Conservation (phyloP, 2,329 filamentous ascomycete genomes). For the Aureobasidium sp. region DNA sequence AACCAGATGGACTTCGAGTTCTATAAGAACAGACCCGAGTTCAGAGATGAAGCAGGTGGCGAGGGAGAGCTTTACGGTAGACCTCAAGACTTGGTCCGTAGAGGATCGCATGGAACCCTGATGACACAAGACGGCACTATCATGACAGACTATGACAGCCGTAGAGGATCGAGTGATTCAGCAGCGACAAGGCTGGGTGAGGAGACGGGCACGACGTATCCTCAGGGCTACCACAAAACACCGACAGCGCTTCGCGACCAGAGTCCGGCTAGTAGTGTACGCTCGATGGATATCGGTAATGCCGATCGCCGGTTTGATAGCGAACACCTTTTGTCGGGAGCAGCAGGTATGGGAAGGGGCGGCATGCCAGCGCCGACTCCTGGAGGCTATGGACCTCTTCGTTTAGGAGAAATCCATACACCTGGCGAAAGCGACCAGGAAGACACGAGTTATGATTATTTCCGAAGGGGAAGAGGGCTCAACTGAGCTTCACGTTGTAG, state of each 20-base stretch:
- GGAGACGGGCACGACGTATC: slow-evolving; percentile 31
- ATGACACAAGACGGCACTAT: slow-evolving; percentile 18
- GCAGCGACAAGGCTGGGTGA: slow-evolving; percentile 22
- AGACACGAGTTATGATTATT: slow-evolving; percentile 32
- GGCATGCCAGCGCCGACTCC: slow-evolving; percentile 16
- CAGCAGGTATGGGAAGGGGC: slow-evolving; percentile 23
- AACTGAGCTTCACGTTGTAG: not conserved
- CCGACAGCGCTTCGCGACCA: slow-evolving; percentile 33
- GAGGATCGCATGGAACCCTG: slow-evolving; percentile 48
- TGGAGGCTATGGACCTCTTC: slow-evolving; percentile 22
- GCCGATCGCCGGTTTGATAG: slow-evolving; percentile 13
- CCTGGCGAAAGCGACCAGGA: slow-evolving; percentile 24
- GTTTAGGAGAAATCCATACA: slow-evolving; percentile 17
- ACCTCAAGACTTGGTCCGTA: slow-evolving; percentile 49
- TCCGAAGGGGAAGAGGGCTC: slow-evolving; percentile 22
- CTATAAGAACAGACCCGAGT: slow-evolving; percentile 84
- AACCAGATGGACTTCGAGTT: slow-evolving; percentile 80
- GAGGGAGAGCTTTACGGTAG: slow-evolving; percentile 50
- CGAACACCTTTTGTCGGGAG: slow-evolving; percentile 20
- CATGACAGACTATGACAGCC: slow-evolving; percentile 20
- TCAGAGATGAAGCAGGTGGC: slow-evolving; percentile 78
- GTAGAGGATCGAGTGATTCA: slow-evolving; percentile 18
- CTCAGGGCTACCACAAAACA: slow-evolving; percentile 39
- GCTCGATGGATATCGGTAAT: slow-evolving; percentile 18
- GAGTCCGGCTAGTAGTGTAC: slow-evolving; percentile 29